phyloP scores from a whole-genome alignment of 1,284 basidiomycete genomes.

The Exobasidium rhododendri region DNA sequence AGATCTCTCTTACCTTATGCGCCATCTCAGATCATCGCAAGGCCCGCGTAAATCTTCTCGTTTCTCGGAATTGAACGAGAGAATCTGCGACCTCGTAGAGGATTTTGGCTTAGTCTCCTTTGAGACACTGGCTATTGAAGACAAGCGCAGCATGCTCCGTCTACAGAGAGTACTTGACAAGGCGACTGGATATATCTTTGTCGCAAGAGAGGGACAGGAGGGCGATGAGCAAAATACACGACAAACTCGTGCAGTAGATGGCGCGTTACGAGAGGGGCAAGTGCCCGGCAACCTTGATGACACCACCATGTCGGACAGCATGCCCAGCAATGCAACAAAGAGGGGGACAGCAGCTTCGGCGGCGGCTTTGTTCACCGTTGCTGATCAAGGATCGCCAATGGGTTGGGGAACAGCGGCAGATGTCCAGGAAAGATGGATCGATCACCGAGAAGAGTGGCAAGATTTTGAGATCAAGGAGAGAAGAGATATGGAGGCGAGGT shows the following conservation, averaged over 20 bases:
- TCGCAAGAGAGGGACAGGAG: constrained; percentile 11
- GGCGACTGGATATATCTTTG: constrained; percentile 49
- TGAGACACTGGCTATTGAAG: constrained; percentile 75
- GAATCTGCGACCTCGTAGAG: constrained; percentile 85
- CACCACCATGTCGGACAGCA: constrained; percentile 1
- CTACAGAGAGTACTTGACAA: constrained; percentile 47
- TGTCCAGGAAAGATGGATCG: constrained; percentile 46
- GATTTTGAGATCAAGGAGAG: constrained; percentile 8
- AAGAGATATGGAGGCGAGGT: neutral
- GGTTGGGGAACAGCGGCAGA: constrained; percentile 44
- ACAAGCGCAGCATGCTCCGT: constrained; percentile 48
- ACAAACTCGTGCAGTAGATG: constrained; percentile 7
- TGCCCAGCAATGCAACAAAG: neutral
- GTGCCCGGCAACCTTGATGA: constrained; percentile 14
- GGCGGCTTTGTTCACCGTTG: constrained; percentile 36
- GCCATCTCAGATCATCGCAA: constrained; percentile 60
- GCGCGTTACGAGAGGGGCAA: constrained; percentile 22
- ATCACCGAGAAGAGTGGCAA: constrained; percentile 16
- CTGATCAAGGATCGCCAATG: constrained; percentile 32
- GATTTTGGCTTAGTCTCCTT: constrained; percentile 93
- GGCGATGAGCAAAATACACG: neutral
- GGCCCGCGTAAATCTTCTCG: constrained; percentile 7
- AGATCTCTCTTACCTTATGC: constrained; percentile 84
- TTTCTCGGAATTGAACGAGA: constrained; percentile 66
- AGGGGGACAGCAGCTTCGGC: constrained; percentile 29